These are phyloP conservation scores for Claviceps digitariae DNA, from an alignment of 2,329 filamentous ascomycete genomes.

Conservation along the genomic window DNA sequence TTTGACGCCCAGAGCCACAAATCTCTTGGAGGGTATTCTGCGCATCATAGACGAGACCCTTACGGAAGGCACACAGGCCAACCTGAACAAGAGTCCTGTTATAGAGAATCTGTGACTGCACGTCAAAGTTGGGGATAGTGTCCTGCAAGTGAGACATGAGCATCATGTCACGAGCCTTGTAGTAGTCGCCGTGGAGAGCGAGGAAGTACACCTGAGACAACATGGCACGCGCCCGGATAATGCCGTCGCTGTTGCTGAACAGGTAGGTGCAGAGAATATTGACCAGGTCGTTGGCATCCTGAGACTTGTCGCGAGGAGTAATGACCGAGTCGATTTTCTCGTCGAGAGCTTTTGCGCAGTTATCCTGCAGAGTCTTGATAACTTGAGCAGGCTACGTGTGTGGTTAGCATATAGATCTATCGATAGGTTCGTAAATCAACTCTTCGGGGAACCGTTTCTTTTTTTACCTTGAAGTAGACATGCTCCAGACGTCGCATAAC, in stretches of 20 bases:
- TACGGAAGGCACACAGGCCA: constrained; percentile 94
- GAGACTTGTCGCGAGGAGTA: constrained; percentile 55
- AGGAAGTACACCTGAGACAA: constrained; percentile 98
- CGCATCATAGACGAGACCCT: constrained; percentile 90
- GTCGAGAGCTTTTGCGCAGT: constrained; percentile 75
- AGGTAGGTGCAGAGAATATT: constrained; percentile 88
- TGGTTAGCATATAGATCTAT: constrained; percentile 6
- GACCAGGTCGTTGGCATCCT: constrained; percentile 63
- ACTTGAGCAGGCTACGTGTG: constrained; percentile 62
- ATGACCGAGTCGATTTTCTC: constrained; percentile 59
- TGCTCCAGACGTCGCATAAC: constrained; percentile 92
- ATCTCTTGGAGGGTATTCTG: constrained; percentile 98
- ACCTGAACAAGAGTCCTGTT: constrained; percentile 97
- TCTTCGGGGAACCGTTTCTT: not conserved
- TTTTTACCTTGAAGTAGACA: constrained; percentile 83
- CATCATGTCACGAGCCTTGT: constrained; percentile 96
- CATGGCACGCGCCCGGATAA: constrained; percentile 93
- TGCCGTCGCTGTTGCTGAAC: constrained; percentile 87
- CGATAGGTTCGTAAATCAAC: not conserved
- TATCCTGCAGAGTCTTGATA: constrained; percentile 85
- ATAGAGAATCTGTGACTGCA: constrained; percentile 95
- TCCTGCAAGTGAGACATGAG: constrained; percentile 99
- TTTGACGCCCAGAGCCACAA: constrained; percentile 91
- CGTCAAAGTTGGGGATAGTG: constrained; percentile 91
- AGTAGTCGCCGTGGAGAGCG: constrained; percentile 94